phyloP scores from a whole-genome alignment of 2,329 filamentous ascomycete species.

The Colletotrichum melonis region DNA sequence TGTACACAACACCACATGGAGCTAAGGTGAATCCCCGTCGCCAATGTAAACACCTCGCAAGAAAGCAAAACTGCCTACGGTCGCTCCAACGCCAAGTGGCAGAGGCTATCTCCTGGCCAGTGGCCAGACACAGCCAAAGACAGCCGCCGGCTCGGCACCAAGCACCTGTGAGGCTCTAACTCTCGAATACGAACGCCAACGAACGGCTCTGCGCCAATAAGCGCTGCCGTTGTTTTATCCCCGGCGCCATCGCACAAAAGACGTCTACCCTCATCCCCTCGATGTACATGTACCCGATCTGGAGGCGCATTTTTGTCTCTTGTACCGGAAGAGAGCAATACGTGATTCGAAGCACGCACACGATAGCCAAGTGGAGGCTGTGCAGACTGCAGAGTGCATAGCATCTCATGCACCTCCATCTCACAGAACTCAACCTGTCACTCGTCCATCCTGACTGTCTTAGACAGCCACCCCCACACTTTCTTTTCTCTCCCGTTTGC shows the following conservation, averaged over 20 bases:
- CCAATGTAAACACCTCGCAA: background rate
- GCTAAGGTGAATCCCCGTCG: background rate
- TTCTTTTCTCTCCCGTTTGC: conserved; percentile 1
- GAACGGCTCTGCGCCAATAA: background rate
- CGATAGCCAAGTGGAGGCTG: background rate
- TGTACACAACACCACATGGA: background rate
- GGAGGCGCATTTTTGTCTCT: background rate
- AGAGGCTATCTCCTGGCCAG: background rate
- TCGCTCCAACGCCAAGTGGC: background rate
- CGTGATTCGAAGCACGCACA: background rate
- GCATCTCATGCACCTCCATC: background rate
- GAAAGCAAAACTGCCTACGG: background rate
- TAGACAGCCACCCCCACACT: background rate
- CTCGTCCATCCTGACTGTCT: background rate
- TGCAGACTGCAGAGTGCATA: background rate
- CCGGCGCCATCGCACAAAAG: background rate
- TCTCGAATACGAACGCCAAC: background rate
- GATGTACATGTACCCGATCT: background rate
- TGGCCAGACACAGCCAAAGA: too few species aligned
- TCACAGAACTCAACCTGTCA: background rate
- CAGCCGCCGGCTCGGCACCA: too few species aligned
- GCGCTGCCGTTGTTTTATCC: background rate
- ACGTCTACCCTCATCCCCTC: too few species aligned
- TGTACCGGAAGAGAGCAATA: background rate
- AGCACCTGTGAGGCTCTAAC: background rate